Evolutionary conservation across 192 early-diverging fungal genomes (phyloP).

Genomic region (Helicostylum pulchrum): DNA sequence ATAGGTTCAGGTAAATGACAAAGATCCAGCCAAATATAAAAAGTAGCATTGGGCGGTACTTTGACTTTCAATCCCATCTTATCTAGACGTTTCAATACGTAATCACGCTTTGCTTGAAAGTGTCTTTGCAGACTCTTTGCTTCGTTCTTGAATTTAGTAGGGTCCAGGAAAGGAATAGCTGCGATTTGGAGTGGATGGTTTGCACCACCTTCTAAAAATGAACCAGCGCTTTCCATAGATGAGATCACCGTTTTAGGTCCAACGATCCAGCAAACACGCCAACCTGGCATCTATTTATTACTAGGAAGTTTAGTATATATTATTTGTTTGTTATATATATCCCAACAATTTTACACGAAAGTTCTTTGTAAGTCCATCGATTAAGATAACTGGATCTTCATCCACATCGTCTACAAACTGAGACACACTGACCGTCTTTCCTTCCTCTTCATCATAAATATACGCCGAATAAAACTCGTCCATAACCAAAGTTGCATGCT

Average conservation of each 20-base stretch:
- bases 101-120: constrained; percentile 48
- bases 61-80: constrained; percentile 41
- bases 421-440: constrained; percentile 41
- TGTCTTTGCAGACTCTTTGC: constrained; percentile 44
- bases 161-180: constrained; percentile 48
- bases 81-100: constrained; percentile 38
- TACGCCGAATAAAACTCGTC: constrained; percentile 57
- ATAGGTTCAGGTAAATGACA: constrained; percentile 44
- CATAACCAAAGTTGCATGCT: constrained; percentile 47
- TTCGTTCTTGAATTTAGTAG: constrained; percentile 37
- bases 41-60: constrained; percentile 47
- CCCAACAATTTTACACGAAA: constrained; percentile 33
- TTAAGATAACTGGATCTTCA: constrained; percentile 45
- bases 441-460: constrained; percentile 43
- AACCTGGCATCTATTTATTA: constrained; percentile 43
- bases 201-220: constrained; percentile 52
- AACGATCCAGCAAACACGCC: constrained; percentile 56
- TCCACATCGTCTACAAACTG: constrained; percentile 50
- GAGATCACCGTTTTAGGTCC: constrained; percentile 51
- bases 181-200: constrained; percentile 53
- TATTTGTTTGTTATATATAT: not conserved
- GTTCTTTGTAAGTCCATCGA: constrained; percentile 50
- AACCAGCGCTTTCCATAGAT: constrained; percentile 46
- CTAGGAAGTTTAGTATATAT: not conserved
- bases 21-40: constrained; percentile 56